phyloP scores from a whole-genome alignment of 257 asterid genomes.

The Verbena officinalis region DNA sequence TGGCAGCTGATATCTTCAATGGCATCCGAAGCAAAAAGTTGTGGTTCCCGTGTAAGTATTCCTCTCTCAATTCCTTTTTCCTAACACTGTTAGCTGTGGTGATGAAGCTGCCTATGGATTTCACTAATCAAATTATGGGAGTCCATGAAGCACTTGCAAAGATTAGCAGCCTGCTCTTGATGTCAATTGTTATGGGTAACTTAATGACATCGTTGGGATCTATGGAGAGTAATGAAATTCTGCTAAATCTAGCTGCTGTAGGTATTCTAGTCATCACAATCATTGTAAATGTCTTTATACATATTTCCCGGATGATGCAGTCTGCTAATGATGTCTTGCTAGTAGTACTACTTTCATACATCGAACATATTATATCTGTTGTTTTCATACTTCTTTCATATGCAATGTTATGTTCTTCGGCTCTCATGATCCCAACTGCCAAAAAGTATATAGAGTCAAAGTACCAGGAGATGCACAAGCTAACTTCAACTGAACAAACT shows the following conservation, averaged over 20 bases:
- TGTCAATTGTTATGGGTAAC: conserved; percentile 21
- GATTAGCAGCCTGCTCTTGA: not conserved
- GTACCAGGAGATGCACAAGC: too few relatives aligned
- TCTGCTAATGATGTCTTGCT: too few relatives aligned
- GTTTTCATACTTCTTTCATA: too few relatives aligned
- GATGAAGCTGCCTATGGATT: conserved; percentile 31
- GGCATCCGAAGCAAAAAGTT: conserved; percentile 27
- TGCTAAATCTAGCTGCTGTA: conserved; percentile 12
- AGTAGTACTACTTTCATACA: too few relatives aligned
- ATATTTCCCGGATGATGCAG: too few relatives aligned
- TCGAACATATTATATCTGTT: too few relatives aligned
- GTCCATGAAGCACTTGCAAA: not conserved
- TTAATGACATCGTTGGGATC: not conserved
- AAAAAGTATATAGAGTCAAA: too few relatives aligned
- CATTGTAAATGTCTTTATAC: too few relatives aligned
- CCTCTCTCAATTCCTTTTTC: conserved; percentile 28
- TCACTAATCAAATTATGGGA: not conserved
- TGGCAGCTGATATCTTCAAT: conserved; percentile 23
- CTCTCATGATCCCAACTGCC: too few relatives aligned
- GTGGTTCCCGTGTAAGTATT: conserved; percentile 39
- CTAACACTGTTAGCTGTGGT: conserved; percentile 34
- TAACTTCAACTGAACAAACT: too few relatives aligned
- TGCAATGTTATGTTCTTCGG: too few relatives aligned
- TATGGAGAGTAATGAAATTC: not conserved
- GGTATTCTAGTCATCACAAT: conserved; percentile 29